Conservation (phyloP, 192 early-diverging fungal genomes). For the Coemansia sp. region DNA sequence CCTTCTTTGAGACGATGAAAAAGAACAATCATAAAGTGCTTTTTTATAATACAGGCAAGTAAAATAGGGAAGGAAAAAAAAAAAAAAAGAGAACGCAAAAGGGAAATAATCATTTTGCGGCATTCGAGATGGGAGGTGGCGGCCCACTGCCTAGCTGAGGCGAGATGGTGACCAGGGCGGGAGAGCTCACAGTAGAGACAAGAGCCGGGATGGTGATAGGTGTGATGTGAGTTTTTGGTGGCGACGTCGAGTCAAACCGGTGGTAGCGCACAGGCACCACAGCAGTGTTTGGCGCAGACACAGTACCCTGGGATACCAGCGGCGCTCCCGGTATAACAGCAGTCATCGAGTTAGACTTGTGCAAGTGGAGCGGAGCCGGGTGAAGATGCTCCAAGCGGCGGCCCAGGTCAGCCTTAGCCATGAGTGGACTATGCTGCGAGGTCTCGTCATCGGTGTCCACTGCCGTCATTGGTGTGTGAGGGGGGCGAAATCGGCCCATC, state of each 20-base stretch:
- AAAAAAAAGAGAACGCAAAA: neutral
- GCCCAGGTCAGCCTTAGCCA: neutral
- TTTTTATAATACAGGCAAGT: neutral
- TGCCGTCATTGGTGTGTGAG: constrained; percentile 5
- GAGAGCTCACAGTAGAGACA: constrained; percentile 3
- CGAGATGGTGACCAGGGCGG: constrained; percentile 10
- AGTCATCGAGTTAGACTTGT: neutral
- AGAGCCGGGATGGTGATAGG: constrained; percentile 13
- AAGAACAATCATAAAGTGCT: neutral
- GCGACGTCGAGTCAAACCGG: neutral
- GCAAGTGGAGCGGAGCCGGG: neutral
- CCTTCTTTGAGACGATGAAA: too few relatives aligned
- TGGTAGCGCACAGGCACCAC: neutral
- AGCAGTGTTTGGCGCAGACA: neutral
- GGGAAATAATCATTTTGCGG: constrained; percentile 14
- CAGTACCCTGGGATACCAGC: neutral
- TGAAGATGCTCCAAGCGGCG: neutral
- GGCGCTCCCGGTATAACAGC: neutral
- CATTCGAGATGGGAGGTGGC: constrained; percentile 15
- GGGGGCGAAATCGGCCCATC: neutral
- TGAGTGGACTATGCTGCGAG: neutral
- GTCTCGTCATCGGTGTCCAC: neutral
- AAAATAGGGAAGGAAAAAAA: neutral
- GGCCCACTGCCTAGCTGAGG: constrained; percentile 18
- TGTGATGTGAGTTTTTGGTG: neutral